These are phyloP conservation scores for Lactarius akahatsu DNA, from an alignment of 768 basidiomycete genomes.

Conservation along the genomic window DNA sequence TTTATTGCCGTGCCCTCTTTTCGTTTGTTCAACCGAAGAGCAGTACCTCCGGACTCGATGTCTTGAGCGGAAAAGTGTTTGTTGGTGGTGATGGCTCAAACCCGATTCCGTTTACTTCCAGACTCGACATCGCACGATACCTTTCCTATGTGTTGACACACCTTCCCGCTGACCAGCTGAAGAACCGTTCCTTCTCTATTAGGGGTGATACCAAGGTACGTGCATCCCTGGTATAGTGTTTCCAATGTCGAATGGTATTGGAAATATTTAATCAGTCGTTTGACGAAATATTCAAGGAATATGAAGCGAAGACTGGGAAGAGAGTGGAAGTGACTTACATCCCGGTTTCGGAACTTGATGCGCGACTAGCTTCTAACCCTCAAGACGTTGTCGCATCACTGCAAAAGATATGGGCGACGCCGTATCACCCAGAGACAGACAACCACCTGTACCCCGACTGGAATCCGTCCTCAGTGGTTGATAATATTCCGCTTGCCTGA, in stretches of 20 bases:
- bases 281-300: constrained; percentile 25
- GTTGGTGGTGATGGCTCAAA: constrained; percentile 22
- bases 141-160: constrained; percentile 22
- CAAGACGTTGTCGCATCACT: constrained; percentile 11
- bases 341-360: constrained; percentile 16
- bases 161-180: constrained; percentile 3
- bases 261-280: constrained; percentile 1
- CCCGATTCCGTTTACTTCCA: constrained; percentile 21
- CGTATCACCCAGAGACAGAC: constrained; percentile 14
- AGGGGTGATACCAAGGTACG: constrained; percentile 15
- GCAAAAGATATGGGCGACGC: constrained; percentile 17
- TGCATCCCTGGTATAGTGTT: background rate
- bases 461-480: constrained; percentile 27
- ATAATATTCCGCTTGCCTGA: constrained; percentile 19
- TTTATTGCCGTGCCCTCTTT: background rate
- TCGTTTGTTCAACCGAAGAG: background rate
- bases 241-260: background rate
- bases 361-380: constrained; percentile 16
- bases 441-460: constrained; percentile 28
- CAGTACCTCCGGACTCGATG: constrained; percentile 1
- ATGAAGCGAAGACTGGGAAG: constrained; percentile 22
- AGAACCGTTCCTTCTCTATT: constrained; percentile 2
- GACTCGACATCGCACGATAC: background rate
- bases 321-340: constrained; percentile 25
- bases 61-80: background rate